These are phyloP conservation scores for Allium fistulosum DNA, from an alignment of 106 monocot species.

Conservation along the genomic window DNA sequence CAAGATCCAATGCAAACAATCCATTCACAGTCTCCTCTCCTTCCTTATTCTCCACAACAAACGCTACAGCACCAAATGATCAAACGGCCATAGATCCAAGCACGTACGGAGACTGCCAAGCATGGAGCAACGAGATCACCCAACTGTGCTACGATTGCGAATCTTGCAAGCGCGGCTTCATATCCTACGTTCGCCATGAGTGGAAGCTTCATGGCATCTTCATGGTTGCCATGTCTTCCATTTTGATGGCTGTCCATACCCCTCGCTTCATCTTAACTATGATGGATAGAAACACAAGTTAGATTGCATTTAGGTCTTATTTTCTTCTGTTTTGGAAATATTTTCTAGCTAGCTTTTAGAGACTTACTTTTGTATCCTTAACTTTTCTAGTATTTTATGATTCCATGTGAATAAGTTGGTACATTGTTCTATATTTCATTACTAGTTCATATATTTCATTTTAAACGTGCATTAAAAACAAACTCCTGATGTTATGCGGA, in stretches of 20 bases:
- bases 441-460: too few relatives aligned
- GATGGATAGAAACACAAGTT: slow-evolving; percentile 7
- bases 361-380: too few relatives aligned
- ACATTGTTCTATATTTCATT: too few relatives aligned
- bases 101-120: slow-evolving; percentile 10
- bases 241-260: slow-evolving; percentile 5
- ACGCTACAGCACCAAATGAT: neutral
- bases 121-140: slow-evolving; percentile 8
- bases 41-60: neutral
- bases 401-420: too few relatives aligned
- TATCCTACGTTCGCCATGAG: neutral
- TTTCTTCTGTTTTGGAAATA: too few relatives aligned
- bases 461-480: too few relatives aligned
- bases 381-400: too few relatives aligned
- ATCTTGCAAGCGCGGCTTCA: slow-evolving; percentile 15
- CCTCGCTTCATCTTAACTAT: slow-evolving; percentile 8
- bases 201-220: slow-evolving; percentile 13
- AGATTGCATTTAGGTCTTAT: neutral
- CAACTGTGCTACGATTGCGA: slow-evolving; percentile 19
- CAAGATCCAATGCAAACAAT: neutral
- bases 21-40: neutral
- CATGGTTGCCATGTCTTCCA: slow-evolving; percentile 9
- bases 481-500: too few relatives aligned
- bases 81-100: neutral
- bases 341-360: too few relatives aligned